Percentiles rank a stretch among this genome's conserved stretches.
These are phyloP conservation scores for Lachnellula cervina DNA, from an alignment of 2,329 filamentous ascomycete genomes.

Conservation along the genomic window DNA sequence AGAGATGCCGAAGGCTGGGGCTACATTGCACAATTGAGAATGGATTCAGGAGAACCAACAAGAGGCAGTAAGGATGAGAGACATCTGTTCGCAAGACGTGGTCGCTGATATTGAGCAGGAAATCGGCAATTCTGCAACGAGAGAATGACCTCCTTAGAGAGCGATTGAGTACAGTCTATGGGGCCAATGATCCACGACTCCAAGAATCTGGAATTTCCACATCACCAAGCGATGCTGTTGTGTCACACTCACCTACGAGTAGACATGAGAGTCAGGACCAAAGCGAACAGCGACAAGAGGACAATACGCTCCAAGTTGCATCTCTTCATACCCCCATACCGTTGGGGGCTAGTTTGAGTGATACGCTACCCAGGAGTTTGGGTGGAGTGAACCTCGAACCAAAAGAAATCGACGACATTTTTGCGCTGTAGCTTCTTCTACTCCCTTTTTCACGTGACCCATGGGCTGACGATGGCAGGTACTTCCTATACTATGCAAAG, in stretches of 20 bases:
- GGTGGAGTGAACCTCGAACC: constrained; percentile 4
- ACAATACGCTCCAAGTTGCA: neutral
- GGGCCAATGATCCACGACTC: neutral
- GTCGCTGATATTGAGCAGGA: neutral
- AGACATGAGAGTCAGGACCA: constrained; percentile 5
- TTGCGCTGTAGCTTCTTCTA: constrained; percentile 5
- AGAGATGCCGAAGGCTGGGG: constrained; percentile 5
- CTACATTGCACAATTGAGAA: constrained; percentile 9
- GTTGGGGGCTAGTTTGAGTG: neutral
- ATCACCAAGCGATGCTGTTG: constrained; percentile 5
- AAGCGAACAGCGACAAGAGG: neutral
- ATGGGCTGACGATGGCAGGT: constrained; percentile 1
- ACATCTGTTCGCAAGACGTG: neutral
- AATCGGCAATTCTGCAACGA: constrained; percentile 11
- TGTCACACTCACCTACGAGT: constrained; percentile 6
- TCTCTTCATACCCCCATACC: neutral
- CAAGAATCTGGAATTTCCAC: neutral
- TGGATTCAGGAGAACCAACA: constrained; percentile 11
- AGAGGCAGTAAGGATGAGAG: constrained; percentile 7
- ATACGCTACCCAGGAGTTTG: constrained; percentile 5
- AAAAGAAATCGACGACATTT: constrained; percentile 10
- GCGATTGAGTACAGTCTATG: constrained; percentile 3
- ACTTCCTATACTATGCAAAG: constrained; percentile 8
- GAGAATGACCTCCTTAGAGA: constrained; percentile 10
- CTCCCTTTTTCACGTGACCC: neutral